Conservation (phyloP, 768 basidiomycete species). For the Boletus barrowsii region DNA sequence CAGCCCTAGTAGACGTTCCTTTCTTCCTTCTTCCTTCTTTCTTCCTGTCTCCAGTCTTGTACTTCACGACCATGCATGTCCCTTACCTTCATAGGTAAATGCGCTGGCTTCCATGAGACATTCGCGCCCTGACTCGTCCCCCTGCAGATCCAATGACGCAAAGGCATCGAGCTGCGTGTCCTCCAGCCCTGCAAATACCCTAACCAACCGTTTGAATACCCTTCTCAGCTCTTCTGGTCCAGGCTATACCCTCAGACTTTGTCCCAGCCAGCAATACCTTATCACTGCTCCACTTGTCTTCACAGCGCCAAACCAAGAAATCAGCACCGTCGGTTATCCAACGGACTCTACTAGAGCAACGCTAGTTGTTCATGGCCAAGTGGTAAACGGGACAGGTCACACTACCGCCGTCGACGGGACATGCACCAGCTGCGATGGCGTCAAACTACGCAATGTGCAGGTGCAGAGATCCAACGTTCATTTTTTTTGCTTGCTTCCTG, state of each 20-base stretch:
- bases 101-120: not conserved
- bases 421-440: constrained; percentile 55
- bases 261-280: constrained; percentile 58
- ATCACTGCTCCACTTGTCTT: constrained; percentile 68
- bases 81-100: constrained; percentile 9
- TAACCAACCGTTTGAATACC: constrained; percentile 62
- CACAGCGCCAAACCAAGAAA: constrained; percentile 69
- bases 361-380: constrained; percentile 65
- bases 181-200: constrained; percentile 58
- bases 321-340: constrained; percentile 77
- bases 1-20: no score
- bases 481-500: not conserved
- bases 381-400: constrained; percentile 60
- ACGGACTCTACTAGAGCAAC: constrained; percentile 63
- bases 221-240: constrained; percentile 63
- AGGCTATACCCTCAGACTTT: constrained; percentile 65
- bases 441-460: constrained; percentile 70
- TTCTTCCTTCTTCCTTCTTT: not conserved
- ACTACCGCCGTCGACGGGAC: constrained; percentile 71
- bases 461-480: constrained; percentile 28
- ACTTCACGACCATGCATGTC: constrained; percentile 11
- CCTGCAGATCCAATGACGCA: not conserved
- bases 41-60: not conserved
- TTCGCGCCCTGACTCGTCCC: constrained; percentile 1
- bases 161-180: constrained; percentile 26